Percentiles rank a stretch among this genome's conserved stretches.
These are phyloP conservation scores for Physcomitrellopsis africana DNA, from an alignment of 225 moss, liverwort and hornwort genomes.

Conservation along the genomic window DNA sequence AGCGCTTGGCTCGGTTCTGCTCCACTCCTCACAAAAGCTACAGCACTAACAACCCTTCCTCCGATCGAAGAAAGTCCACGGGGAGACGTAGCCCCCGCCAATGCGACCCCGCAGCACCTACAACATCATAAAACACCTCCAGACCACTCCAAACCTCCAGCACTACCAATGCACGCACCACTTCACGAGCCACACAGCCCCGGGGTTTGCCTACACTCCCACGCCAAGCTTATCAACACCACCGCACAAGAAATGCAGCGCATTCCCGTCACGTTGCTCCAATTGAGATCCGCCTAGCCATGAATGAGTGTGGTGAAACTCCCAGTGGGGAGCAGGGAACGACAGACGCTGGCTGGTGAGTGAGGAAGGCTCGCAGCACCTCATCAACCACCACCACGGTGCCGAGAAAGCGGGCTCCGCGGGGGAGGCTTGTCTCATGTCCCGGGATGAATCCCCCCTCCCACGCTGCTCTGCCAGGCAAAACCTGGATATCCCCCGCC, in stretches of 20 bases:
- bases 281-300: background rate
- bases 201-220: background rate
- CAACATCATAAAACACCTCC: background rate
- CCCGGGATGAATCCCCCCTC: too few species aligned
- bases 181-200: too few species aligned
- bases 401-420: too few species aligned
- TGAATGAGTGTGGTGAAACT: too few species aligned
- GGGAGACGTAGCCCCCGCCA: too few species aligned
- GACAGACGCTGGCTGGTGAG: background rate
- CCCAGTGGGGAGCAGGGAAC: too few species aligned
- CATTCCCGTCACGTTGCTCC: conserved; percentile 18
- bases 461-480: too few species aligned
- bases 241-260: background rate
- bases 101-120: background rate
- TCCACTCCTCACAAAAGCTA: background rate
- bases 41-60: conserved; percentile 30
- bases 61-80: background rate
- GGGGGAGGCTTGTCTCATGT: too few species aligned
- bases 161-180: too few species aligned
- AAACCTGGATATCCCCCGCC: too few species aligned
- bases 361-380: background rate
- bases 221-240: background rate
- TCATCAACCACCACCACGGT: conserved; percentile 20
- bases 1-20: background rate
- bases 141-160: too few species aligned